A percentile compares a stretch with the other conserved stretches of the same genome.
These are phyloP conservation scores for Afroboletus lepidellus DNA, from an alignment of 1,284 basidiomycete species.

Conservation along the genomic window DNA sequence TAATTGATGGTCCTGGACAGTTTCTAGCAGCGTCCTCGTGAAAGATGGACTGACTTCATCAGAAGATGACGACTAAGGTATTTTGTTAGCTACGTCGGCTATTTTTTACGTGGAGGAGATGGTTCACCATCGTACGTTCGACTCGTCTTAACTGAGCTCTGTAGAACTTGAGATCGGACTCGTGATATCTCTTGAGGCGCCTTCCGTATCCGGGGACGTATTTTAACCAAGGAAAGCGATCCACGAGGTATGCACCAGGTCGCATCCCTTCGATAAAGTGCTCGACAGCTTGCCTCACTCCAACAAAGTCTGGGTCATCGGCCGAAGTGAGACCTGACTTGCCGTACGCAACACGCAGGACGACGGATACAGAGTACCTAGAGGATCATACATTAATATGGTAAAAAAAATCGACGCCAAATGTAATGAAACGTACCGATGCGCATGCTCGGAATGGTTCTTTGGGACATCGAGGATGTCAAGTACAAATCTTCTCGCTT, in stretches of 20 bases:
- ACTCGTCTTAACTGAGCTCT: constrained; percentile 47
- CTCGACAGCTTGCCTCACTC: constrained; percentile 48
- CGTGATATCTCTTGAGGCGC: constrained; percentile 40
- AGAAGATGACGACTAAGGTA: constrained; percentile 27
- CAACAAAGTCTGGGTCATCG: constrained; percentile 55
- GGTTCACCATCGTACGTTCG: constrained; percentile 41
- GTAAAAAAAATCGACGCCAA: not conserved
- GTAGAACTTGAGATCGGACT: constrained; percentile 57
- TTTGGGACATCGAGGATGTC: constrained; percentile 40
- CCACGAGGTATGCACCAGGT: constrained; percentile 59
- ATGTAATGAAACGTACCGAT: constrained; percentile 23
- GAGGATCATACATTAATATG: not conserved
- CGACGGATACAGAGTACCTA: constrained; percentile 62
- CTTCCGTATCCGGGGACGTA: constrained; percentile 30
- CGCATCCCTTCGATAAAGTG: constrained; percentile 51
- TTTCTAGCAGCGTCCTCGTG: constrained; percentile 54
- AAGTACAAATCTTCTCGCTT: constrained; percentile 37
- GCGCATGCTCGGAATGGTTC: constrained; percentile 33
- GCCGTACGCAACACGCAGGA: constrained; percentile 66
- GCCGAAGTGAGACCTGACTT: constrained; percentile 47
- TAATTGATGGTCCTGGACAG: constrained; percentile 48
- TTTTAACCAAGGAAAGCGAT: constrained; percentile 55
- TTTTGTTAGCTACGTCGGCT: not conserved
- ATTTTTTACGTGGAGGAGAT: not conserved
- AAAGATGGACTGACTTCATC: constrained; percentile 47